phyloP scores from a whole-genome alignment of 2,329 filamentous ascomycete species.

The Phoma sp. region DNA sequence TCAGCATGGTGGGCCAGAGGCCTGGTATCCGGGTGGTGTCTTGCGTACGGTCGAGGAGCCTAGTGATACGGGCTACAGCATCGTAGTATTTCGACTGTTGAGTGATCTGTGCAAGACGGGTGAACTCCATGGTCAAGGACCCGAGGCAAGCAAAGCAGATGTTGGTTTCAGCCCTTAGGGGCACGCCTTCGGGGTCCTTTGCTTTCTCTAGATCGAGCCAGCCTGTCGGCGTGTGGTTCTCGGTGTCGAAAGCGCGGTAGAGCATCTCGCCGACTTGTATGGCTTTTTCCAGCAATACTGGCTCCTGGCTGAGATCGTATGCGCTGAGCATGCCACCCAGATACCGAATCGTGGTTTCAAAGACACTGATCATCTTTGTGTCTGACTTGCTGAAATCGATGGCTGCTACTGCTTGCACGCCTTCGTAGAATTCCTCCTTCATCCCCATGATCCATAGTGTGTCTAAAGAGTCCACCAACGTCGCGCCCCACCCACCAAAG shows the following conservation, averaged over 20 bases:
- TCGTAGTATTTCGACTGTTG: slow-evolving; percentile 48
- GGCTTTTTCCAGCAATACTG: slow-evolving; percentile 47
- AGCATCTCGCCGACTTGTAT: slow-evolving; percentile 53
- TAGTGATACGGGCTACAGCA: slow-evolving; percentile 44
- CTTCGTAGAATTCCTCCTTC: slow-evolving; percentile 57
- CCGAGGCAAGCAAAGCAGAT: slow-evolving; percentile 58
- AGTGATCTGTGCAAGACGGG: slow-evolving; percentile 47
- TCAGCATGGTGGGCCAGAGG: slow-evolving; percentile 50
- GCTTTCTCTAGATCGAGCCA: slow-evolving; percentile 51
- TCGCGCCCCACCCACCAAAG: slow-evolving; percentile 59
- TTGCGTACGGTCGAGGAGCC: slow-evolving; percentile 41
- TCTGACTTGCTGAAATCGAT: slow-evolving; percentile 55
- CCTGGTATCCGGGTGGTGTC: slow-evolving; percentile 45
- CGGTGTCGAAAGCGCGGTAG: slow-evolving; percentile 57
- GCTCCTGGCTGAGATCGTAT: slow-evolving; percentile 47
- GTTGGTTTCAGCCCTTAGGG: slow-evolving; percentile 47
- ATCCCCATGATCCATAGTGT: slow-evolving; percentile 59
- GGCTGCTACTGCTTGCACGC: slow-evolving; percentile 52
- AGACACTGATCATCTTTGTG: slow-evolving; percentile 56
- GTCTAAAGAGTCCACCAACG: slow-evolving; percentile 56
- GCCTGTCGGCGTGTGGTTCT: slow-evolving; percentile 54
- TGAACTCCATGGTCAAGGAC: slow-evolving; percentile 53
- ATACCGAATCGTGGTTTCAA: slow-evolving; percentile 58
- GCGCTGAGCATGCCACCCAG: slow-evolving; percentile 48
- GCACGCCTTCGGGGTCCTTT: slow-evolving; percentile 28